Evolutionary conservation across 1,139 yeast genomes (phyloP).

Genomic region (Pichia sp.): DNA sequence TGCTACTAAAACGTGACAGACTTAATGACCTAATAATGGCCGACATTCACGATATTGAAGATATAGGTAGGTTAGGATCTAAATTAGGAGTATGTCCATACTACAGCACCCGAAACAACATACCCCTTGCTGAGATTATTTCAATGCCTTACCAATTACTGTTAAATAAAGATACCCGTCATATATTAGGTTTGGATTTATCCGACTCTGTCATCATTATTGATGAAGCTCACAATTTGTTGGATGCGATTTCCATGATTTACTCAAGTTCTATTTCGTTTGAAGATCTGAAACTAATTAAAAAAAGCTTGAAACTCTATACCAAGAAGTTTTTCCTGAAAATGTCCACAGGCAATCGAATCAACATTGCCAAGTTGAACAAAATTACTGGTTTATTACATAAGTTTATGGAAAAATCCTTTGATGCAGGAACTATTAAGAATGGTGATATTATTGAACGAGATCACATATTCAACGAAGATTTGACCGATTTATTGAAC

Average conservation of each 20-base stretch:
- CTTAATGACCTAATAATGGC: conserved; percentile 58
- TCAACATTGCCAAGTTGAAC: conserved; percentile 56
- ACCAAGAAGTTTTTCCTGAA: conserved; percentile 49
- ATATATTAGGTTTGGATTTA: conserved; percentile 49
- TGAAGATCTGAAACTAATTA: conserved; percentile 37
- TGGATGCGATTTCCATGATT: conserved; percentile 68
- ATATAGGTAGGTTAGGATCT: conserved; percentile 54
- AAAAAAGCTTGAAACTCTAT: conserved; percentile 45
- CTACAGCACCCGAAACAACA: conserved; percentile 56
- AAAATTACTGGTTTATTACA: conserved; percentile 48
- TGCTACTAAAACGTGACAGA: conserved; percentile 29
- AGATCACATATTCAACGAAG: conserved; percentile 44
- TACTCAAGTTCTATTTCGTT: conserved; percentile 54
- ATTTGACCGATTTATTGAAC: conserved; percentile 67
- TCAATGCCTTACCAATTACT: conserved; percentile 83
- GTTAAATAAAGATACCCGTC: conserved; percentile 56
- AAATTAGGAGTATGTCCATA: conserved; percentile 67
- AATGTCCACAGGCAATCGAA: conserved; percentile 67
- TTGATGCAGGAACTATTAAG: conserved; percentile 24
- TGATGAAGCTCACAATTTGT: conserved; percentile 88
- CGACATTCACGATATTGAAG: conserved; percentile 75
- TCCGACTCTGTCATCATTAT: conserved; percentile 64
- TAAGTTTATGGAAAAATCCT: conserved; percentile 33
- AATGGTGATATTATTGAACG: conserved; percentile 50
- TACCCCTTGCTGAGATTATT: conserved; percentile 59